Conservation (phyloP, 176 grass and related monocot species). For the Aegilops bicornis region DNA sequence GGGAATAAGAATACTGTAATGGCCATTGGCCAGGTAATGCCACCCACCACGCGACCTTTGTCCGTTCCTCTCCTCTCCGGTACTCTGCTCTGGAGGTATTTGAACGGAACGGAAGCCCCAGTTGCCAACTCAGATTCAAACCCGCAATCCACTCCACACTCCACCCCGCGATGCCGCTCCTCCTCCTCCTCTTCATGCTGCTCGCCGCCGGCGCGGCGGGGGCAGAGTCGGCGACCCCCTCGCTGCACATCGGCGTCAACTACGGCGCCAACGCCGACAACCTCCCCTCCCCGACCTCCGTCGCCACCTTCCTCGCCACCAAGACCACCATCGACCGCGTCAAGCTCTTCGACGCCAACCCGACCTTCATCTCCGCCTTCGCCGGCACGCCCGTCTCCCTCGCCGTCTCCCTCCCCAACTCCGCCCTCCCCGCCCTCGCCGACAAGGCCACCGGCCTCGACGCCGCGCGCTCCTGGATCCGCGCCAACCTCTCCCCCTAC, state of each 20-base stretch:
- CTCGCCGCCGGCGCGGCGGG: neutral
- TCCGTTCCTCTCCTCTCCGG: neutral
- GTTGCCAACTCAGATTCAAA: neutral
- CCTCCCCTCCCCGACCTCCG: constrained; percentile 53
- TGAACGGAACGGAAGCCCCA: constrained; percentile 1
- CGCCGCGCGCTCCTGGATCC: constrained; percentile 54
- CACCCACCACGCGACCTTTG: constrained; percentile 14
- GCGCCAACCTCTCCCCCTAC: constrained; percentile 64
- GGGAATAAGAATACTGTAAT: constrained; percentile 9
- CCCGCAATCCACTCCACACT: neutral
- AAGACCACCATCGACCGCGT: constrained; percentile 59
- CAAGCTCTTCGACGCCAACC: constrained; percentile 94
- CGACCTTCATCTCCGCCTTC: constrained; percentile 72
- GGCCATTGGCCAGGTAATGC: neutral
- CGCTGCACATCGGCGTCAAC: constrained; percentile 72
- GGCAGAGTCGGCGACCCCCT: neutral
- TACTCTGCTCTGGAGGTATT: neutral
- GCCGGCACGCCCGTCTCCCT: constrained; percentile 50
- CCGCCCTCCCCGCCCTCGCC: constrained; percentile 51
- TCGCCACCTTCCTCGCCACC: constrained; percentile 56
- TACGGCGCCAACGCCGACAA: constrained; percentile 83
- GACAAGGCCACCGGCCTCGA: constrained; percentile 1
- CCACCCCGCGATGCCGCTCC: neutral
- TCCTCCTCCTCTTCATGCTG: neutral
- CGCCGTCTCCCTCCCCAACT: constrained; percentile 63